Base-by-base conservation (phyloP, 2,329 filamentous ascomycete genomes). In the Arthrobotrys megalospora region DNA sequence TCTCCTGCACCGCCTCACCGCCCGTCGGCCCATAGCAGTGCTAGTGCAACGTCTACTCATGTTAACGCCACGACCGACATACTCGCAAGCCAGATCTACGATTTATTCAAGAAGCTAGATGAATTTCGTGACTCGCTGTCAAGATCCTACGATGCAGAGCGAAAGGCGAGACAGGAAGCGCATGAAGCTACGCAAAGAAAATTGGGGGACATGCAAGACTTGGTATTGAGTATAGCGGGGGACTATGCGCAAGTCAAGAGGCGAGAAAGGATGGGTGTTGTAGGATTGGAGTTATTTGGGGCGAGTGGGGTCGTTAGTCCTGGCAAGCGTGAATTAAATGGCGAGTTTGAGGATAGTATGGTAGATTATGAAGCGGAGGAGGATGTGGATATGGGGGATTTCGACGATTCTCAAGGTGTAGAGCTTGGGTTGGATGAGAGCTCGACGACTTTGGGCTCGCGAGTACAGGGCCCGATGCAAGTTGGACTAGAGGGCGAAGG, bases 331-430 rank as follows among this genome's bases (percentile, higher is more conserved):
- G 50, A 50, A 10, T 19, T 14, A 7, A 45, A 55, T 32, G 38
- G 41, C 32, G 47, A n/a, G 16, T 3, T 47, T 24, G 36, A 68
- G 12, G 38, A 52, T 28, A 50, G 28, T 60, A 60, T 41, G 53
- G 53, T 41, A 7, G 50, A 48, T 64, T 34, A 34, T 8, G 52
- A 48, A 12, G 50, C 12, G 10, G 36, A n/a, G 8, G 70, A 60
- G 10, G 70, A 76, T 52, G 58, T 34, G 11, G 10, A 70, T 34
- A 70, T 70, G 65, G 65, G 70, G 24, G 72, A 76, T 52, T n/a
- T 66, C 5, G 69, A 72, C 16, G 68, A 65, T 65, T 72, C 68
- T 16, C 68, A 72, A 16, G n/a, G 36, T 11, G 19, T n/a, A 8
- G 55, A 60, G 36, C 55, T 24, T 60, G 55, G 55, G 19, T 43